Evolutionary conservation across 352 stramenopile species (phyloP).

Genomic region (Phytophthora brassicae): DNA sequence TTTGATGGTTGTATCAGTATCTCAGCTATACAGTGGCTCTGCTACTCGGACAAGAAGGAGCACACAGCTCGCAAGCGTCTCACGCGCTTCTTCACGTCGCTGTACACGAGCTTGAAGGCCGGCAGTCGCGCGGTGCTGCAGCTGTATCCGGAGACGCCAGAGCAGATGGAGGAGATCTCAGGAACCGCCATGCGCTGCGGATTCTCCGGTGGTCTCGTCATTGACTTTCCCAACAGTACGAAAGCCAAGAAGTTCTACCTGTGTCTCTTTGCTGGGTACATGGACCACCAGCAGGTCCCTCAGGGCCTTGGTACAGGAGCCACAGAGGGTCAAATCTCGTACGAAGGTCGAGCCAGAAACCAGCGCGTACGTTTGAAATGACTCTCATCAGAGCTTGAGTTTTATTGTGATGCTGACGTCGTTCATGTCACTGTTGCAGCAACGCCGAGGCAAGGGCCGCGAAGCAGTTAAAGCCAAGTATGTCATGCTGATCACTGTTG

Average conservation of each 20-base stretch:
- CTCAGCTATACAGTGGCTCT: conserved; percentile 99
- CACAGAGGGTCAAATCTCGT: conserved; percentile 54
- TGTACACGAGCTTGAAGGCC: conserved; percentile 87
- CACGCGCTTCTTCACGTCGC: conserved; percentile 96
- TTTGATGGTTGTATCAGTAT: conserved; percentile 99
- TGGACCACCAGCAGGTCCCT: conserved; percentile 74
- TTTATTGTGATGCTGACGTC: conserved; percentile 2
- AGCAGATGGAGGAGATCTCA: conserved; percentile 96
- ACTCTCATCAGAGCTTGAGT: not conserved
- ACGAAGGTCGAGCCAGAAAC: conserved; percentile 62
- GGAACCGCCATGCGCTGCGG: conserved; percentile 87
- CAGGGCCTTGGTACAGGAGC: conserved; percentile 75
- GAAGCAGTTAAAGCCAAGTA: conserved; percentile 73
- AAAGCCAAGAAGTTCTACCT: conserved; percentile 99
- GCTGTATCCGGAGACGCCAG: conserved; percentile 98
- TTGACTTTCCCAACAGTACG: conserved; percentile 99
- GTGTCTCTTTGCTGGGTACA: conserved; percentile 95
- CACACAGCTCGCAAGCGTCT: conserved; percentile 94
- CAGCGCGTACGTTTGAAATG: conserved; percentile 41
- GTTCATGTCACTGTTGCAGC: conserved; percentile 17
- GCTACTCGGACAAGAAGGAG: conserved; percentile 97
- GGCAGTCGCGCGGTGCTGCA: conserved; percentile 96
- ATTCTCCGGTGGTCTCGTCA: conserved; percentile 96
- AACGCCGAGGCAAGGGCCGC: conserved; percentile 54
- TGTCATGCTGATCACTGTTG: conserved; percentile 3